Conservation (phyloP, 805 yeast genomes). For the Barnettozyma sucrosica region DNA sequence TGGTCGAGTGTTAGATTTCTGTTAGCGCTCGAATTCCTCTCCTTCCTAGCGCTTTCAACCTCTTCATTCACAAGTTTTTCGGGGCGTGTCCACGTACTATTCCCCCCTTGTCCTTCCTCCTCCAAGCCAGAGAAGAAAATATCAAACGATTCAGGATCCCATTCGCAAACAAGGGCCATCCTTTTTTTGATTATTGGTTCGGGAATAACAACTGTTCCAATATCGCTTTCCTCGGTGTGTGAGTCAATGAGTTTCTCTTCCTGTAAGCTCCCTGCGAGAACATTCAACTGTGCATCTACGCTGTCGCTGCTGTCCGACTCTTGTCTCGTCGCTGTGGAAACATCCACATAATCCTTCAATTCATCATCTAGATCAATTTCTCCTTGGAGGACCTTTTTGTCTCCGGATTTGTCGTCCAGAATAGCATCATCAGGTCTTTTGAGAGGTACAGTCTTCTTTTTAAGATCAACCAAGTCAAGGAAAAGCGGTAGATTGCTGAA, state of each 20-base stretch:
- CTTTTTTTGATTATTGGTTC: constrained; percentile 22
- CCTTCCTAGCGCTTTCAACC: constrained; percentile 40
- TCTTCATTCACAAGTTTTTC: constrained; percentile 46
- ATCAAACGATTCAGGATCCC: constrained; percentile 46
- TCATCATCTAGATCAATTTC: not conserved
- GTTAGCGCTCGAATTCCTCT: constrained; percentile 26
- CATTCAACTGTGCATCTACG: constrained; percentile 4
- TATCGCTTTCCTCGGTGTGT: not conserved
- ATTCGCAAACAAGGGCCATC: constrained; percentile 56
- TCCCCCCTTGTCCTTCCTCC: constrained; percentile 40
- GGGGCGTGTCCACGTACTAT: constrained; percentile 52
- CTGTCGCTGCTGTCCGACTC: constrained; percentile 5
- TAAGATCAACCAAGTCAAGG: constrained; percentile 26
- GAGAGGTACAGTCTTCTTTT: constrained; percentile 31
- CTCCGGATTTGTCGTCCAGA: not conserved
- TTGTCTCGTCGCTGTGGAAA: not conserved
- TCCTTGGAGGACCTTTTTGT: not conserved
- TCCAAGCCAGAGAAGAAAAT: constrained; percentile 47
- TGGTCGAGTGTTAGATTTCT: constrained; percentile 57
- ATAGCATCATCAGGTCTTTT: constrained; percentile 9
- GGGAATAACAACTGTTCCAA: not conserved
- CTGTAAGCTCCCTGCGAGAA: constrained; percentile 4
- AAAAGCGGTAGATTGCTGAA: constrained; percentile 37
- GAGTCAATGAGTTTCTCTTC: constrained; percentile 6
- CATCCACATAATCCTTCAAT: constrained; percentile 8